Conservation (phyloP, 495 filamentous ascomycete genomes). For the Aspergillus sclerotiicarbonarius region DNA sequence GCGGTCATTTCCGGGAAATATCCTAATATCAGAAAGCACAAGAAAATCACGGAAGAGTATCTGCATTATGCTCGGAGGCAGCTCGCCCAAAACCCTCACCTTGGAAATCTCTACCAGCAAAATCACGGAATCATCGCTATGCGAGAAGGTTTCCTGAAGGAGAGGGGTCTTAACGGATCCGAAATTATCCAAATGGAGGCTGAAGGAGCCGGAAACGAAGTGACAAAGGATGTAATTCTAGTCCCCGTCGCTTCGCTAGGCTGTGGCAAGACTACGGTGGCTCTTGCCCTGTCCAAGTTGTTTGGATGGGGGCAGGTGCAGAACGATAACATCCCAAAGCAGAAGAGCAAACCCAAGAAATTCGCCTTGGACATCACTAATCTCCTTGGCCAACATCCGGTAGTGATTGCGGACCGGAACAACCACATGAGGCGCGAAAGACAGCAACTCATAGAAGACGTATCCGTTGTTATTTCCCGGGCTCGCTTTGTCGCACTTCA, state of each 20-base stretch:
- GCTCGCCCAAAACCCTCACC: slow-evolving; percentile 59
- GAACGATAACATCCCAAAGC: slow-evolving; percentile 91
- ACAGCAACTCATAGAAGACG: slow-evolving; percentile 79
- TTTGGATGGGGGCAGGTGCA: slow-evolving; percentile 95
- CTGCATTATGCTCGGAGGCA: slow-evolving; percentile 73
- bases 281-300: slow-evolving; percentile 74
- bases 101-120: slow-evolving; percentile 65
- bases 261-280: slow-evolving; percentile 95
- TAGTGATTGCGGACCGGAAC: slow-evolving; percentile 89
- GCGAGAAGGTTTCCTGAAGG: slow-evolving; percentile 79
- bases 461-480: slow-evolving; percentile 55
- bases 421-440: slow-evolving; percentile 88
- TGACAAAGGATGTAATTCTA: slow-evolving; percentile 66
- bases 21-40: slow-evolving; percentile 80
- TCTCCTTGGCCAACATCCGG: slow-evolving; percentile 57
- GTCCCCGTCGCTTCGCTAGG: slow-evolving; percentile 89
- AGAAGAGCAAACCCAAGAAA: slow-evolving; percentile 62
- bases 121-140: slow-evolving; percentile 97
- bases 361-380: slow-evolving; percentile 69
- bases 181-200: slow-evolving; percentile 73
- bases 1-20: slow-evolving; percentile 72
- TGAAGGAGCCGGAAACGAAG: slow-evolving; percentile 43
- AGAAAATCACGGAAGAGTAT: slow-evolving; percentile 88
- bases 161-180: slow-evolving; percentile 77
- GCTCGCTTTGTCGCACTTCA: slow-evolving; percentile 86